phyloP scores from a whole-genome alignment of 495 filamentous ascomycete genomes.

The Lasiosphaeria ovina region DNA sequence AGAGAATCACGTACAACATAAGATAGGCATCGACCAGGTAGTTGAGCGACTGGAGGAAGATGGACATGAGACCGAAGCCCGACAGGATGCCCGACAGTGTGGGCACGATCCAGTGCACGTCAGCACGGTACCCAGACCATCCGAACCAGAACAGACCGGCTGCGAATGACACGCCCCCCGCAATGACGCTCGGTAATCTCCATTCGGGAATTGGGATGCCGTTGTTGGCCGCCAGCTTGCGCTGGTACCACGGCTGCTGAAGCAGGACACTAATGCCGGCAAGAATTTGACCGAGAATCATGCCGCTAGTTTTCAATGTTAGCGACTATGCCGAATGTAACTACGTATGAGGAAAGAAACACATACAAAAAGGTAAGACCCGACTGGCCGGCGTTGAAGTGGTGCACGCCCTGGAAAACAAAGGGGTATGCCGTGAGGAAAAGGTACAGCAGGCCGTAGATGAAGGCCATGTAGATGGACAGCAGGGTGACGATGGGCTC shows the following conservation, averaged over 20 bases:
- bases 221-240: constrained; percentile 70
- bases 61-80: constrained; percentile 65
- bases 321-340: neutral
- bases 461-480: constrained; percentile 78
- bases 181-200: constrained; percentile 76
- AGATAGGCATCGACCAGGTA: constrained; percentile 88
- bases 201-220: constrained; percentile 79
- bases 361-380: constrained; percentile 67
- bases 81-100: constrained; percentile 64
- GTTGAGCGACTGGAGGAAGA: constrained; percentile 83
- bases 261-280: constrained; percentile 64
- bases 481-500: constrained; percentile 77
- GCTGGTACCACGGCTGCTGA: constrained; percentile 65
- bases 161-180: constrained; percentile 72
- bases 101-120: constrained; percentile 81
- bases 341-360: neutral
- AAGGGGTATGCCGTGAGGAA: constrained; percentile 80
- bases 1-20: constrained; percentile 61
- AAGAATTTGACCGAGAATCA: constrained; percentile 69
- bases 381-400: constrained; percentile 62
- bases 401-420: constrained; percentile 71
- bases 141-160: constrained; percentile 85
- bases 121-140: constrained; percentile 64
- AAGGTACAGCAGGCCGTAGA: constrained; percentile 76
- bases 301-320: constrained; percentile 41